phyloP scores from a whole-genome alignment of 495 filamentous ascomycete genomes.

The Aspergillus bertholletiae region DNA sequence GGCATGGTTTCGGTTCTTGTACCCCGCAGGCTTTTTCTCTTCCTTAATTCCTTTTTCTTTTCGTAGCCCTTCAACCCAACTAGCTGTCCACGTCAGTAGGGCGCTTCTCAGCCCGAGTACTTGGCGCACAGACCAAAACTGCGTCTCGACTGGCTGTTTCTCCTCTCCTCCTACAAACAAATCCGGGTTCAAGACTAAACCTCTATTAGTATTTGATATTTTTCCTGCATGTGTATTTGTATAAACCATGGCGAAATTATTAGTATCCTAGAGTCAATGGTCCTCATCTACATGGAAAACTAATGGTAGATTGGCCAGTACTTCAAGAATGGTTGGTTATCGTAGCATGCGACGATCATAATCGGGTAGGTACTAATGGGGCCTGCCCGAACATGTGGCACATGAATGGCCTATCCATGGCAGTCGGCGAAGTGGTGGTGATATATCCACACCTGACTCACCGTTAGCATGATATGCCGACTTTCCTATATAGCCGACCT shows the following conservation, averaged over 20 bases:
- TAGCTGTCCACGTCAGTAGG: not conserved
- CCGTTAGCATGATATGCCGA: not conserved
- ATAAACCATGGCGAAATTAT: not conserved
- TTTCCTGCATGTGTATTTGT: no score
- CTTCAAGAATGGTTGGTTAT: not conserved
- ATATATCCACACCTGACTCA: not conserved
- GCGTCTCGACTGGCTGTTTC: not conserved
- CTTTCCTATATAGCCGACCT: not conserved
- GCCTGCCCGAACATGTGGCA: constrained; percentile 9
- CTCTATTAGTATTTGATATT: no score
- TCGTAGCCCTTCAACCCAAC: not conserved
- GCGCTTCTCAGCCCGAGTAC: not conserved
- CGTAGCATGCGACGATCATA: not conserved
- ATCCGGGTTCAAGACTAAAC: not conserved
- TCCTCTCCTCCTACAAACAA: not conserved
- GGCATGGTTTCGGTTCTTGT: not conserved
- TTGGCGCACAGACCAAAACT: not conserved
- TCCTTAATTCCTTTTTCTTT: no score
- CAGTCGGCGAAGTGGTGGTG: not conserved
- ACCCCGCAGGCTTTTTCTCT: not conserved
- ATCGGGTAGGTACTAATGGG: constrained; percentile 2
- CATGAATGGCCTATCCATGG: constrained; percentile 2
- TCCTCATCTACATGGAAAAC: not conserved
- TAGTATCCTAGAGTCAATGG: not conserved
- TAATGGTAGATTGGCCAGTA: not conserved